Evolutionary conservation across 2,329 filamentous ascomycete species (phyloP).

Genomic region (Fusarium chaquense): DNA sequence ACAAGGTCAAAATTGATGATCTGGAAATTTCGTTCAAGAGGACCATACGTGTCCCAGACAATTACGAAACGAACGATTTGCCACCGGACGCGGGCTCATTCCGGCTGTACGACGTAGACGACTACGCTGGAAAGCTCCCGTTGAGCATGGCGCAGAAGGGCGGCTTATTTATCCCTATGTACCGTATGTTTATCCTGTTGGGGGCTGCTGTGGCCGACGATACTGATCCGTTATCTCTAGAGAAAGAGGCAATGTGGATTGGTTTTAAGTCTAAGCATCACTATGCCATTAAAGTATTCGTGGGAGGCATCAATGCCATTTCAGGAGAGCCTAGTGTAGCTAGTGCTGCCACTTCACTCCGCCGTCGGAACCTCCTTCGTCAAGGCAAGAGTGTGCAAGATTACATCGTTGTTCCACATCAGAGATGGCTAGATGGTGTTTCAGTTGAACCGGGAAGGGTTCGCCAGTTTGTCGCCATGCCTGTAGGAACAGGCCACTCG

Average conservation of each 20-base stretch:
- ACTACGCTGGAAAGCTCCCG: neutral
- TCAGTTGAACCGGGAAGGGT: neutral
- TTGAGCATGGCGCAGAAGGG: neutral
- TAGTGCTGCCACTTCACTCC: neutral
- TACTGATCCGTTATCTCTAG: neutral
- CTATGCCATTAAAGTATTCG: slow-evolving; percentile 8
- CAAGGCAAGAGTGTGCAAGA: neutral
- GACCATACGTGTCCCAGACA: slow-evolving; percentile 1
- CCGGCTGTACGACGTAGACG: neutral
- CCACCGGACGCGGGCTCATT: neutral
- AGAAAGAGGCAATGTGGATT: slow-evolving; percentile 20
- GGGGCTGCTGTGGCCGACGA: rapidly evolving
- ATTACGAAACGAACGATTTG: neutral
- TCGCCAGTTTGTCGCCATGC: slow-evolving; percentile 5
- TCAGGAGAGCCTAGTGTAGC: neutral
- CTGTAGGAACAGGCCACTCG: neutral
- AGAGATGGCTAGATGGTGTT: neutral
- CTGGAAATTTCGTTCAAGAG: slow-evolving; percentile 7
- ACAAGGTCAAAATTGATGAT: neutral
- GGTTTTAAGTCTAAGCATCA: neutral
- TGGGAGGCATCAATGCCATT: neutral
- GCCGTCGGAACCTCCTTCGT: neutral
- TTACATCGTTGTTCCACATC: neutral
- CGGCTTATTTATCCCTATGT: slow-evolving; percentile 5
- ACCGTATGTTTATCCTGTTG: neutral